Evolutionary conservation across 2,329 filamentous ascomycete species (phyloP).

Genomic region (Exophiala dermatitidis): DNA sequence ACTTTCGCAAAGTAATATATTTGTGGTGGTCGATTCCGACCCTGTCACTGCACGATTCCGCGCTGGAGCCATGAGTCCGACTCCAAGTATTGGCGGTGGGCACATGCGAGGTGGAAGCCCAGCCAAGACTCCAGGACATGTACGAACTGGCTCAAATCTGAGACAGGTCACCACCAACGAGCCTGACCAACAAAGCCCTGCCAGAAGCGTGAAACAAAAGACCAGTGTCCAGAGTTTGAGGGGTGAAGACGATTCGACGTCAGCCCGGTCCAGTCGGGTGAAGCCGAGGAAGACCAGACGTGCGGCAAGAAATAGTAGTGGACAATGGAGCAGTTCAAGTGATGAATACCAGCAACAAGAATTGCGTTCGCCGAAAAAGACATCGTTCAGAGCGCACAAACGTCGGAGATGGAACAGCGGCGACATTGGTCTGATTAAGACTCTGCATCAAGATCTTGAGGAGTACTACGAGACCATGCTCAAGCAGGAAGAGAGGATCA

Average conservation of each 20-base stretch:
- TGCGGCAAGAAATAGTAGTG: conserved; percentile 5
- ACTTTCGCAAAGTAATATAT: conserved; percentile 21
- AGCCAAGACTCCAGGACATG: neutral
- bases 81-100: conserved; percentile 8
- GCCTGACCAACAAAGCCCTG: neutral
- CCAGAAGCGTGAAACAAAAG: neutral
- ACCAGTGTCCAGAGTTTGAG: conserved; percentile 1
- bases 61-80: conserved; percentile 22
- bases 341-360: conserved; percentile 5
- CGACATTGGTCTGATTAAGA: conserved; percentile 14
- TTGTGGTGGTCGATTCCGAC: conserved; percentile 23
- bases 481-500: conserved; percentile 18
- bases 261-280: neutral
- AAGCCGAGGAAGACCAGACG: conserved; percentile 5
- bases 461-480: conserved; percentile 14
- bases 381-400: conserved; percentile 5
- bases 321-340: conserved; percentile 8
- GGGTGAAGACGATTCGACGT: neutral
- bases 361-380: neutral
- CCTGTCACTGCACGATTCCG: conserved; percentile 21
- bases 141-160: conserved; percentile 10
- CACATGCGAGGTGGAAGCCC: conserved; percentile 5
- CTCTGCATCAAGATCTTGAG: conserved; percentile 15
- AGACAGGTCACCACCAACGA: conserved; percentile 9
- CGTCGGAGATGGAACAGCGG: conserved; percentile 21